Base-by-base conservation (phyloP, 208 protist species). In the Trypanosoma melophagium region DNA sequence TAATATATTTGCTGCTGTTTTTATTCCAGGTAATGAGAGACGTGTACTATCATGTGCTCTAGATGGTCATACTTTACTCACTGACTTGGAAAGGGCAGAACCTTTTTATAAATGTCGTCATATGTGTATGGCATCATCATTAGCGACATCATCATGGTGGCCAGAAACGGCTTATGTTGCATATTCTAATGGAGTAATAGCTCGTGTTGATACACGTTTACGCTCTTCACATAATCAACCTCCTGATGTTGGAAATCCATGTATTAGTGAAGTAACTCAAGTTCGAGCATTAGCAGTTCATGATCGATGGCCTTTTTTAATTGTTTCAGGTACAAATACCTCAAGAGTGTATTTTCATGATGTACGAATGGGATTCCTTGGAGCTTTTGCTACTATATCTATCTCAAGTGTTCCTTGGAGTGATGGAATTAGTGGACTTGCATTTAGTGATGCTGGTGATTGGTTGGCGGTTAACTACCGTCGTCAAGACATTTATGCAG, bases 1-100 rank as follows among this genome's bases (percentile, higher is more conserved):
- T 22, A 84, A 83, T 60, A 89, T 89, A 50, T 85, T 89, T 59
- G 28, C 67, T 71, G 79, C 83, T 7, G 71, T 80, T 17, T 85
- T 86, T 60, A 13, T 76, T 42, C 74, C 79, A 16, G 45, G 66
- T 22, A 62, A 69, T 21, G 28, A 56, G 19, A 22, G 44, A 7
- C 49, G 54, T 24, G 71, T 86, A 14, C 14, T 89, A 0, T 76
- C 74, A 13, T 85, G 83, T 69, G 77, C 49, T 8, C 42, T 71
- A 2, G 77, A 89, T 61, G 83, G 83, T 16, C 53, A 62, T 14
- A 76, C 71, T 12, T 24, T 81, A 42, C 14, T 84, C 19, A 71
- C 69, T 5, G 79, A 84, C 47, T 52, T 72, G n/a, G 69, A 77
- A 42, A 78, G 69, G 0, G 16, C 38, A 17, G 3, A 77, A 31